These are phyloP conservation scores for Pholiota adiposa DNA, from an alignment of 1,284 basidiomycete genomes.

Conservation along the genomic window DNA sequence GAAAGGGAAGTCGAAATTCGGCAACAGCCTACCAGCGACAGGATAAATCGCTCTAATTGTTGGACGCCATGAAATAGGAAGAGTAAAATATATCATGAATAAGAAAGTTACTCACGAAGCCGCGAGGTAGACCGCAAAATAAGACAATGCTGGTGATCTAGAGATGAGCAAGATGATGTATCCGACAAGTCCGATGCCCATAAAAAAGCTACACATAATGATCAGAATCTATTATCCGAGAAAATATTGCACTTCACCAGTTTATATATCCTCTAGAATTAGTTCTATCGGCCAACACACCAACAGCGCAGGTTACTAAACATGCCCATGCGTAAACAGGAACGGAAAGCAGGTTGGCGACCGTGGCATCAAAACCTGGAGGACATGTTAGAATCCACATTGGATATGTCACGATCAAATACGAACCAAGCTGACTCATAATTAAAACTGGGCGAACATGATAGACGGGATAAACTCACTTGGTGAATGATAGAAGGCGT, in stretches of 20 bases:
- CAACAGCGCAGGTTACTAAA: conserved; percentile 62
- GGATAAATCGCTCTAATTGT: conserved; percentile 6
- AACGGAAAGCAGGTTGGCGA: conserved; percentile 71
- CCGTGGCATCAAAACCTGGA: conserved; percentile 65
- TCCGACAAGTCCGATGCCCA: conserved; percentile 38
- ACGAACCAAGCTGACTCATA: conserved; percentile 15
- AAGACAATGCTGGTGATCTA: conserved; percentile 64
- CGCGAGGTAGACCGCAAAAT: conserved; percentile 70
- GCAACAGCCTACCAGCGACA: conserved; percentile 6
- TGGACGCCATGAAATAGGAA: background rate
- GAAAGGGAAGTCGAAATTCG: background rate
- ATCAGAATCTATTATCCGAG: background rate
- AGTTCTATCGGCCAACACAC: conserved; percentile 61
- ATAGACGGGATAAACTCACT: conserved; percentile 34
- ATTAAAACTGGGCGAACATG: background rate
- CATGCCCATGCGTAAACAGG: conserved; percentile 74
- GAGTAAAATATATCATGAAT: background rate
- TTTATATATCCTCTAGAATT: conserved; percentile 65
- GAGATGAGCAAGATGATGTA: conserved; percentile 72
- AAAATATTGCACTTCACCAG: conserved; percentile 44
- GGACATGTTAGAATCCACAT: background rate
- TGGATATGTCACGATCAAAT: conserved; percentile 40
- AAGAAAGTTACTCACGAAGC: conserved; percentile 47
- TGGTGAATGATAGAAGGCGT: conserved; percentile 72
- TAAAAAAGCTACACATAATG: background rate